phyloP scores from a whole-genome alignment of 768 basidiomycete species.

The Boletus vinaceobasis region DNA sequence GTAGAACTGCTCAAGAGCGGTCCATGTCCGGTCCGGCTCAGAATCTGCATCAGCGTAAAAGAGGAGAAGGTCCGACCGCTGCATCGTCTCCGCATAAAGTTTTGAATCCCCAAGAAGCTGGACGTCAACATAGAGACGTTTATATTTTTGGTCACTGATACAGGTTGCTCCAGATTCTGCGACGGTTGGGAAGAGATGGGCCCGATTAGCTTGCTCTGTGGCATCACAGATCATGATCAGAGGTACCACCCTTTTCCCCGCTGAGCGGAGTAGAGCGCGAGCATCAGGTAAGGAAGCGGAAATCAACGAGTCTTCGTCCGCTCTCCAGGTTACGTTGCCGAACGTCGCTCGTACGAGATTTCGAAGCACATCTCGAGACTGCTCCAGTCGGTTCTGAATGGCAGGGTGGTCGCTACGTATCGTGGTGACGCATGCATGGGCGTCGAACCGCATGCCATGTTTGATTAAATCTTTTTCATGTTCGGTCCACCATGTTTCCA shows the following conservation, averaged over 20 bases:
- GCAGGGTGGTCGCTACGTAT: slow-evolving; percentile 24
- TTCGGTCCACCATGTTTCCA: slow-evolving; percentile 38
- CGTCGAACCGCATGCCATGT: slow-evolving; percentile 36
- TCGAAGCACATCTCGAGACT: slow-evolving; percentile 21
- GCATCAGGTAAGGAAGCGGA: slow-evolving; percentile 22
- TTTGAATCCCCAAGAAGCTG: neutral
- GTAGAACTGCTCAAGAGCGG: slow-evolving; percentile 15
- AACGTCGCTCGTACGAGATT: slow-evolving; percentile 14
- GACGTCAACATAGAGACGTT: slow-evolving; percentile 10
- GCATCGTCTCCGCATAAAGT: neutral
- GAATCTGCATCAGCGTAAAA: slow-evolving; percentile 17
- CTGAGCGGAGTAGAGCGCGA: slow-evolving; percentile 10
- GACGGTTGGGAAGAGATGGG: slow-evolving; percentile 1
- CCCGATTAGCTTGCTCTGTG: neutral
- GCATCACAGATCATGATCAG: slow-evolving; percentile 18
- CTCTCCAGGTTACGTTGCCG: slow-evolving; percentile 21
- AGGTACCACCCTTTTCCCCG: slow-evolving; percentile 11
- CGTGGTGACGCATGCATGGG: slow-evolving; percentile 41
- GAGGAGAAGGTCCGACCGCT: slow-evolving; percentile 21
- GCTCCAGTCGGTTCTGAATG: slow-evolving; percentile 17
- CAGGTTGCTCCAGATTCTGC: neutral
- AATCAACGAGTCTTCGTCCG: slow-evolving; percentile 14
- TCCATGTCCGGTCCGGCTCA: slow-evolving; percentile 10
- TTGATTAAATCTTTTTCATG: slow-evolving; percentile 31
- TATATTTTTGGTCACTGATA: slow-evolving; percentile 10